Evolutionary conservation across 129 eudicot genomes (phyloP), one percentile per base, ranked within the genome.

Genomic region (Deinandra increscens): DNA sequence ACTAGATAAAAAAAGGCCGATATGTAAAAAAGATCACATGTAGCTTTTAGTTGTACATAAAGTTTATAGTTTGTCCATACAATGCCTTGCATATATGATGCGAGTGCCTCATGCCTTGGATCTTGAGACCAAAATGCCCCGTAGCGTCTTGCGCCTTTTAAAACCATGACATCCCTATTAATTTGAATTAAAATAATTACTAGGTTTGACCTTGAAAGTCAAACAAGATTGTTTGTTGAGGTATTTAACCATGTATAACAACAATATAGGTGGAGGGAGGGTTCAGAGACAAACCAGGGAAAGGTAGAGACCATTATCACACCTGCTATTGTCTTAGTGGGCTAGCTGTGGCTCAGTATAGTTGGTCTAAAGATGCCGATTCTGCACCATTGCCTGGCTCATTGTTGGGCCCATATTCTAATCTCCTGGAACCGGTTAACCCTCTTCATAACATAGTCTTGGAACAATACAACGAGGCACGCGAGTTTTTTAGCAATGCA

Each of bases 261-360:
- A 1, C 23, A 42, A 22, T 84, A 72, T 78, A 88, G 97, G 84
- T 77, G 55, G 88, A 83, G 26, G 96, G 88, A 53, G 99, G 99
- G 66, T 87, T 94, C 72, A 85, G 96, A 75, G 99, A 94, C 81
- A 94, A 94, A 83, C 99, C 99, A 0, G 99, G 99, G 72, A 94
- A 94, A 71, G 14, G 31, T 20, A 85, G 87, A 84, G 99, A 77
- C 75, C 81, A 81, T 75, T 94, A 94, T 56, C 99, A 94, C 79
- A 89, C 96, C 5, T 94, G 99, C 70, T 92, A 92, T 55, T 90
- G 96, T 75, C 82, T 94, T 5, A 90, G 99, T 54, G 99, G 99
- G 33, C 83, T 94, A 44, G 85, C 99, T 1, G 69, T 79, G 31
- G 79, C 84, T 69, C 99, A 94, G 71, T 69, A 87, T 70, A 76